Evolutionary conservation across 73 alveolate genomes (phyloP).

Genomic region (Uronychia binucleata): DNA sequence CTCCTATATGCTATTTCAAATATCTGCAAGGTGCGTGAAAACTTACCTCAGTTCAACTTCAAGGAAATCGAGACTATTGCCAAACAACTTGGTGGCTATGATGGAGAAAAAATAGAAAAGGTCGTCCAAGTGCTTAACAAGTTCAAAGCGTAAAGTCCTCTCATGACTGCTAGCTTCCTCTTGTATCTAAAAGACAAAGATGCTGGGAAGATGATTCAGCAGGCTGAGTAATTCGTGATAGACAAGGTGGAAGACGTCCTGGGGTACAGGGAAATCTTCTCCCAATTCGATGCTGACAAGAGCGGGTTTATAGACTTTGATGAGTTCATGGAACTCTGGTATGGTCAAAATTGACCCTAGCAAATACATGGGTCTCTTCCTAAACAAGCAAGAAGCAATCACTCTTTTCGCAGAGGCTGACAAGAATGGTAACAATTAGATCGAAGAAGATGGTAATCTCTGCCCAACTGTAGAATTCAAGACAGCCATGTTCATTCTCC

Average conservation of each 20-base stretch:
- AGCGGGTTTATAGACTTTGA: conserved; percentile 23
- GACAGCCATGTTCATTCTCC: conserved; percentile 1
- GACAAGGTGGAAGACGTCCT: neutral
- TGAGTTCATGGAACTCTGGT: conserved; percentile 28
- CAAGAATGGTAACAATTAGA: neutral
- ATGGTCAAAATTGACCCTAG: neutral
- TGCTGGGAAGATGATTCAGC: neutral
- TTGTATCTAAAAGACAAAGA: neutral
- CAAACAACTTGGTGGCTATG: neutral
- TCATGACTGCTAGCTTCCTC: neutral
- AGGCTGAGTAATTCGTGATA: neutral
- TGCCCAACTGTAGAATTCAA: neutral
- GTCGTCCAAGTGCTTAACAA: neutral
- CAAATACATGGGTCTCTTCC: conserved; percentile 26
- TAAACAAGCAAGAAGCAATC: conserved; percentile 10
- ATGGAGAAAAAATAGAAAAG: neutral
- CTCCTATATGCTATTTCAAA: neutral
- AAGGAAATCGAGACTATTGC: neutral
- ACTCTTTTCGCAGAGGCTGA: conserved; percentile 18
- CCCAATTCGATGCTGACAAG: conserved; percentile 12
- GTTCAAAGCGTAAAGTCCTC: neutral
- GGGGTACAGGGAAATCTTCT: conserved; percentile 3
- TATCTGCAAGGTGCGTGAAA: neutral
- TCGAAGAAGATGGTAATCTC: conserved; percentile 2
- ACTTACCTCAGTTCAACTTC: neutral